Percentiles rank a stretch among this genome's conserved stretches.
Conservation (phyloP, 371 early-diverging fungal species). For the Rhizopus sp. region DNA sequence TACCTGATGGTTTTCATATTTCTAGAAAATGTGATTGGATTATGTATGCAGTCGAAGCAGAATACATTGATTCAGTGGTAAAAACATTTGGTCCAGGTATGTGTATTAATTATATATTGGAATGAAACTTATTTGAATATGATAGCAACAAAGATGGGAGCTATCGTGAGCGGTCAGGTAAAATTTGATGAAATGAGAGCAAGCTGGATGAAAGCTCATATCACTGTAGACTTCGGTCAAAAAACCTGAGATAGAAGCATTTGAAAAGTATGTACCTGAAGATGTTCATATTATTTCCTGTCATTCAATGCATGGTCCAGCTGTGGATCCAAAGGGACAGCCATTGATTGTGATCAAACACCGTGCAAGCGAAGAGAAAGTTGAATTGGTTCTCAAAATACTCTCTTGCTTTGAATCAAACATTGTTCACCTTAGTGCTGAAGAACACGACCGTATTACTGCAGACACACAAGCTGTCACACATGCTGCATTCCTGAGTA, state of each 20-base stretch:
- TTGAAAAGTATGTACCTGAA: conserved; percentile 79
- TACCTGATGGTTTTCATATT: conserved; percentile 82
- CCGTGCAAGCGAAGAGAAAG: conserved; percentile 64
- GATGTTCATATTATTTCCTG: conserved; percentile 93
- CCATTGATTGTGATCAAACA: conserved; percentile 87
- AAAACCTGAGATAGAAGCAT: conserved; percentile 88
- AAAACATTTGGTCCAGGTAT: conserved; percentile 82
- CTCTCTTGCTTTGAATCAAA: conserved; percentile 78
- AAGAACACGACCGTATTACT: conserved; percentile 94
- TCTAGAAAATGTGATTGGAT: conserved; percentile 87
- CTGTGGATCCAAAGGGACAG: conserved; percentile 80
- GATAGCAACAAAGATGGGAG: conserved; percentile 84
- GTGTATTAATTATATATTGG: background rate
- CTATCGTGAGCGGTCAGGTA: conserved; percentile 83
- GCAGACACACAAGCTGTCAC: conserved; percentile 98
- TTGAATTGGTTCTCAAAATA: conserved; percentile 63
- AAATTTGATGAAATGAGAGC: background rate
- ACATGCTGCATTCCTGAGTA: conserved; percentile 89
- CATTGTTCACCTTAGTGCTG: conserved; percentile 73
- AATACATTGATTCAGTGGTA: conserved; percentile 81
- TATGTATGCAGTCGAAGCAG: conserved; percentile 94
- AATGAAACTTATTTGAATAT: background rate
- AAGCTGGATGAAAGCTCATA: too few species aligned
- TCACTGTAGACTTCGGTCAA: conserved; percentile 86
- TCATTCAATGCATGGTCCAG: conserved; percentile 96